Evolutionary conservation across 2,329 filamentous ascomycete genomes (phyloP).

Genomic region (Trichoderma pleuroti): DNA sequence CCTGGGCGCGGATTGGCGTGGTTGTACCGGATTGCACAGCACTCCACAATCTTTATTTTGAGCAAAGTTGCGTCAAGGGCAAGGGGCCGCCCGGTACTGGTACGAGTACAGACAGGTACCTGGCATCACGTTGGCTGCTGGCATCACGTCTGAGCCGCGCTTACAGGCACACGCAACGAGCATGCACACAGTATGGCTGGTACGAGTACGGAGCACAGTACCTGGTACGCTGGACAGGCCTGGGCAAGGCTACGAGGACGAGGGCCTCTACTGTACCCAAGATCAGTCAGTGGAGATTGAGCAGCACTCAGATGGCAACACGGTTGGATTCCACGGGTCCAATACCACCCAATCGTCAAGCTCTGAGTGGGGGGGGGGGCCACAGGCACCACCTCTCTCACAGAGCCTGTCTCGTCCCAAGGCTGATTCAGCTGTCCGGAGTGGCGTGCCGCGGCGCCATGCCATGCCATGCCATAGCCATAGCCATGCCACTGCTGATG

Average conservation of each 20-base stretch:
- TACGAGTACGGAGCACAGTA: neutral
- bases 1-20: neutral
- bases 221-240: neutral
- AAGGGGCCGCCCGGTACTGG: neutral
- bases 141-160: neutral
- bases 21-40: neutral
- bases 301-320: constrained; percentile 4
- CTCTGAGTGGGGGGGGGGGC: constrained; percentile 23
- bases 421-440: constrained; percentile 18
- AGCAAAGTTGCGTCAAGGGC: constrained; percentile 11
- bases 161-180: neutral
- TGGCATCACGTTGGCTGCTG: constrained; percentile 1
- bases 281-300: constrained; percentile 24
- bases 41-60: constrained; percentile 15
- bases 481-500: neutral
- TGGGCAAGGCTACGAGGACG: constrained; percentile 9
- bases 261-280: neutral
- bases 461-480: neutral
- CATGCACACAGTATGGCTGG: neutral
- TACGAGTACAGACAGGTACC: neutral
- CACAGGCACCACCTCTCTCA: constrained; percentile 12
- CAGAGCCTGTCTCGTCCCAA: neutral
- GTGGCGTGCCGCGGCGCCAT: constrained; percentile 12
- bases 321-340: constrained; percentile 8
- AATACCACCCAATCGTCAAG: constrained; percentile 21